Conservation (phyloP, 2,329 filamentous ascomycete genomes). For the Epichloe elymi region DNA sequence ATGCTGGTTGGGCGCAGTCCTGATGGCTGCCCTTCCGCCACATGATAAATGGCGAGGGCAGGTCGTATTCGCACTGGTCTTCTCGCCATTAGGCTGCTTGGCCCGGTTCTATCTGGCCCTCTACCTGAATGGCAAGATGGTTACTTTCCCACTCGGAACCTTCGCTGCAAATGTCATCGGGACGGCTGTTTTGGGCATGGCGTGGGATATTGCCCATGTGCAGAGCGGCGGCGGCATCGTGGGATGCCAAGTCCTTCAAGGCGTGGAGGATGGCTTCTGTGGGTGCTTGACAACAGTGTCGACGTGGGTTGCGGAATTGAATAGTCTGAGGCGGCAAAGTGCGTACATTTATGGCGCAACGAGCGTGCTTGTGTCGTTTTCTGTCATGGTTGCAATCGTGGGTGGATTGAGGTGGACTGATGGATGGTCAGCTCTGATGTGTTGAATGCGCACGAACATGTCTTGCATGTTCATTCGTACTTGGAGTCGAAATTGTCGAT, state of each 20-base stretch:
- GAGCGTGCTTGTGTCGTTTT: slow-evolving; percentile 48
- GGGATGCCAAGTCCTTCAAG: slow-evolving; percentile 56
- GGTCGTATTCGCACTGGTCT: slow-evolving; percentile 63
- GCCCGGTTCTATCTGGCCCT: slow-evolving; percentile 60
- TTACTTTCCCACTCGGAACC: slow-evolving; percentile 71
- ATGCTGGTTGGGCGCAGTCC: slow-evolving; percentile 64
- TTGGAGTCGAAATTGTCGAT: too few species aligned
- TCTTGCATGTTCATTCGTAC: too few species aligned
- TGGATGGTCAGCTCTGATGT: slow-evolving; percentile 35
- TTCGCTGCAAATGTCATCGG: slow-evolving; percentile 72
- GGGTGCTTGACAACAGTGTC: slow-evolving; percentile 54
- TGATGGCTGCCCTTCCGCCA: slow-evolving; percentile 61
- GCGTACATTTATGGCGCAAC: slow-evolving; percentile 54
- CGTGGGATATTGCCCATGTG: slow-evolving; percentile 65
- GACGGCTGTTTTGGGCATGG: slow-evolving; percentile 60
- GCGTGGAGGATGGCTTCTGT: slow-evolving; percentile 55
- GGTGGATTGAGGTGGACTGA: slow-evolving; percentile 60
- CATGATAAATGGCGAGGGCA: slow-evolving; percentile 63
- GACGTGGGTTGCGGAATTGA: slow-evolving; percentile 52
- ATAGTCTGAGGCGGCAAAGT: slow-evolving; percentile 34
- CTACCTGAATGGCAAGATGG: slow-evolving; percentile 52
- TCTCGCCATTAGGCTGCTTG: slow-evolving; percentile 70
- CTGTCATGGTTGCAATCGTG: slow-evolving; percentile 55
- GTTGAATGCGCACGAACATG: slow-evolving; percentile 11
- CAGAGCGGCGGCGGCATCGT: slow-evolving; percentile 36